Evolutionary conservation across 2,329 filamentous ascomycete species (phyloP).

Genomic region (Aureobasidium namibiae): DNA sequence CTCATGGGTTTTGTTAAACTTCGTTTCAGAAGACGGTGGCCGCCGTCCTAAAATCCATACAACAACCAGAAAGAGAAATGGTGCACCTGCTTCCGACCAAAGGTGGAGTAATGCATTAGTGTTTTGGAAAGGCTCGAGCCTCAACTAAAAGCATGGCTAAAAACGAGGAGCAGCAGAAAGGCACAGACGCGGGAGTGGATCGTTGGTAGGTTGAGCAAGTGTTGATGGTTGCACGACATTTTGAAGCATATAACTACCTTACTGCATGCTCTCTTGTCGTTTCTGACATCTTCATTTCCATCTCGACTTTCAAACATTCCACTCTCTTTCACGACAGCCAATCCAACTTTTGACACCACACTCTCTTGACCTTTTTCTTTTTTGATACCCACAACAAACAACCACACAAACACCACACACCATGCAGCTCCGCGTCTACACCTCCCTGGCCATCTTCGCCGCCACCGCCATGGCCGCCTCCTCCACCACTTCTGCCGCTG

Average conservation of each 20-base stretch:
- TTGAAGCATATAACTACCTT: background rate
- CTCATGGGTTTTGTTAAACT: background rate
- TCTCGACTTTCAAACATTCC: background rate
- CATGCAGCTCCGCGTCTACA: constrained; percentile 11
- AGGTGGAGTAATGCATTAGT: background rate
- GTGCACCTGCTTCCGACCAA: background rate
- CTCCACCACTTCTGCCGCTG: background rate
- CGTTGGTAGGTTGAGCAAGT: background rate
- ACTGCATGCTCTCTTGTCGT: background rate
- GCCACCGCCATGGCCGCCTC: constrained; percentile 2
- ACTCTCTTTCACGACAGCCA: background rate
- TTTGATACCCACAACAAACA: background rate
- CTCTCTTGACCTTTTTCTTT: background rate
- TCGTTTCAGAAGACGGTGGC: background rate
- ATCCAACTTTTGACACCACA: background rate
- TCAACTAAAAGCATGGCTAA: background rate
- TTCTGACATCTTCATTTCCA: background rate
- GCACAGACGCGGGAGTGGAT: background rate
- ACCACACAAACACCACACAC: constrained; percentile 3
- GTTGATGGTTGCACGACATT: background rate
- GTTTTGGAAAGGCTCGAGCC: background rate
- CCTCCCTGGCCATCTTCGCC: constrained; percentile 9
- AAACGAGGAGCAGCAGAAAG: background rate
- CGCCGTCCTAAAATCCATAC: background rate
- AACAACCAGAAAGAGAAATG: background rate